Base-by-base conservation (phyloP, 148 eudicot genomes). In the Fagopyrum tataricum region DNA sequence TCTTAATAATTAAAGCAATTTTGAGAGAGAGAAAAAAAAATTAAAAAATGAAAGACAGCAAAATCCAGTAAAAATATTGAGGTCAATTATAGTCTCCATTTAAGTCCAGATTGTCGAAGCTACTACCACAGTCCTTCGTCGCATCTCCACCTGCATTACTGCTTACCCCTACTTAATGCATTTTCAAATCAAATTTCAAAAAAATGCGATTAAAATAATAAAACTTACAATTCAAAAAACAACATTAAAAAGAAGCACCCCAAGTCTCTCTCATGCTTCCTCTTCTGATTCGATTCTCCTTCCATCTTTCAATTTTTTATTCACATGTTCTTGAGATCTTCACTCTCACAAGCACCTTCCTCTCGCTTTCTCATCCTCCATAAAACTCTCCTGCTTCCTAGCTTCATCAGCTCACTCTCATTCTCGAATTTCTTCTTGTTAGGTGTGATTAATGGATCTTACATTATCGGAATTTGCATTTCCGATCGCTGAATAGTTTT, bases 311-410 rank as follows among this genome's bases (percentile, higher is more conserved):
- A 15, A 72, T 49, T 26, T 7, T 58, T 18, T 21, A 46, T 10
- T 47, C 26, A 31, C 47, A 6, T 12, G 18, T 20, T 74, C 81
- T 88, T 78, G 96, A 90, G 92, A 90, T 90, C 91, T 79, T 90
- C 90, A 84, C 76, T 73, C 76, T 3, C 80, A 75, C 77, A 79
- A 73, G 91, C 87, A 87, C 40, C 87, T 85, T 78, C 91, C 85
- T 74, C 80, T 44, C 73, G 31, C 67, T 23, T 72, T 44, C 51
- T 72, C 44, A 9, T 77, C 43, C 75, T 39, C 74, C 62, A 4
- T 64, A 55, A 6, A 55, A 20, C 61, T 20, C 49, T 5, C 26
- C 61, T 55, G 61, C 61, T n/a, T 52, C 44, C 8, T 13, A 5
- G 40, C 69, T 21, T 3, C 37, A 31, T 31, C 69, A 4, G 43